Conservation (phyloP, 1,284 basidiomycete genomes). For the Stereum hirsutum region DNA sequence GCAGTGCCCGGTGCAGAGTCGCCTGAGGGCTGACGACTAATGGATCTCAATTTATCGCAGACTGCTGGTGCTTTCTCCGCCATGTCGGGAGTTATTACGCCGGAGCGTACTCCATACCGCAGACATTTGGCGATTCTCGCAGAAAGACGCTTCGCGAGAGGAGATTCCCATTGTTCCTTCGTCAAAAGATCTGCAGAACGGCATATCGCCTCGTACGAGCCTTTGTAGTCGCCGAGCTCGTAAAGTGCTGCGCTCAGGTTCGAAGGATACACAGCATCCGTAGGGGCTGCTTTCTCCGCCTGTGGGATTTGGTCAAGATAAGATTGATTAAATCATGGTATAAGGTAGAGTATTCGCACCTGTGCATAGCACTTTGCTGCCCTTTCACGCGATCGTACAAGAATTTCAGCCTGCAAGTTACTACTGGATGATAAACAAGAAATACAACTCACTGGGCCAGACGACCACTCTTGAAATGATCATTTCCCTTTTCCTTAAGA, state of each 20-base stretch:
- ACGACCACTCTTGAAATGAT: background rate
- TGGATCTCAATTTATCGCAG: background rate
- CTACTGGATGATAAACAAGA: background rate
- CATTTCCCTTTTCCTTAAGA: background rate
- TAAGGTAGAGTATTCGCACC: background rate
- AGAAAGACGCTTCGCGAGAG: background rate
- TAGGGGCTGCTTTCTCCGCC: conserved; percentile 7
- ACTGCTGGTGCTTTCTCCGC: background rate
- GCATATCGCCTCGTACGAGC: conserved; percentile 16
- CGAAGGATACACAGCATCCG: conserved; percentile 18
- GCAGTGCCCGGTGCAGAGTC: background rate
- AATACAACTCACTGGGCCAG: background rate
- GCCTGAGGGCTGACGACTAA: background rate
- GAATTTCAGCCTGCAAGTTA: background rate
- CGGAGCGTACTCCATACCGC: background rate
- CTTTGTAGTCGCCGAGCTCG: conserved; percentile 21
- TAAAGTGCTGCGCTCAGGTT: conserved; percentile 25
- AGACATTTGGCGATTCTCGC: background rate
- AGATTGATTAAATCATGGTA: background rate
- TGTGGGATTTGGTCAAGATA: background rate
- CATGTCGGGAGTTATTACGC: background rate
- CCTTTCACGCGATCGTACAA: background rate
- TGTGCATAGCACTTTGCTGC: background rate
- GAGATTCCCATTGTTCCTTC: background rate
- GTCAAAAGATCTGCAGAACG: conserved; percentile 15